A percentile compares a stretch with the other conserved stretches of the same genome.
Evolutionary conservation across 2,329 filamentous ascomycete genomes (phyloP).

Genomic region (Lachnellula suecica): DNA sequence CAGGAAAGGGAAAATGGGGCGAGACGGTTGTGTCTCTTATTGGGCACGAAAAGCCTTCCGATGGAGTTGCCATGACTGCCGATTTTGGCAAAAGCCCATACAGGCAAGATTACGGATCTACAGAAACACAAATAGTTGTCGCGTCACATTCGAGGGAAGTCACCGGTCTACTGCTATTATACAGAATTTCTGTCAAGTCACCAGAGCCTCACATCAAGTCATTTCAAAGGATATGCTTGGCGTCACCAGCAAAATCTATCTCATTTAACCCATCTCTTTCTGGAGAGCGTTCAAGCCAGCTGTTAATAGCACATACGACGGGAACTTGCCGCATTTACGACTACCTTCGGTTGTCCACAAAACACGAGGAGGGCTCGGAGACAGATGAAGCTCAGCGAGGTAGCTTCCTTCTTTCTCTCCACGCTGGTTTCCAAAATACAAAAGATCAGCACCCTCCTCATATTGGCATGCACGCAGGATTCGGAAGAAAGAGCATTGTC

Average conservation of each 20-base stretch:
- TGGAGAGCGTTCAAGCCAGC: conserved; percentile 48
- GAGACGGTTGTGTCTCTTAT: conserved; percentile 55
- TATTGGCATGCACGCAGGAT: conserved; percentile 49
- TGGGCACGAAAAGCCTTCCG: conserved; percentile 52
- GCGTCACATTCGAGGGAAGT: conserved; percentile 60
- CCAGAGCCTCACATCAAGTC: conserved; percentile 40
- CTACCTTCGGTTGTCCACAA: conserved; percentile 52
- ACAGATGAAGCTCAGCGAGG: conserved; percentile 44
- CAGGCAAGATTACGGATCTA: conserved; percentile 18
- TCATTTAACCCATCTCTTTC: conserved; percentile 56
- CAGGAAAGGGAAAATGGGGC: conserved; percentile 63
- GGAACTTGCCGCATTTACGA: conserved; percentile 63
- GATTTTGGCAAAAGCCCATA: conserved; percentile 30
- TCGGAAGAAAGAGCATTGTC: conserved; percentile 56
- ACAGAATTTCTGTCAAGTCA: conserved; percentile 50
- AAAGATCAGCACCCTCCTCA: conserved; percentile 32
- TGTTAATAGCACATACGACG: conserved; percentile 54
- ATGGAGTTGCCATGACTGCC: conserved; percentile 56
- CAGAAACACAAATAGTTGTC: conserved; percentile 50
- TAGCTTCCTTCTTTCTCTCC: conserved; percentile 64
- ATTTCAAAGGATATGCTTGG: conserved; percentile 61
- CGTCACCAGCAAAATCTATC: conserved; percentile 52
- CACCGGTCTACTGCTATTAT: conserved; percentile 56
- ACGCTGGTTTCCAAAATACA: conserved; percentile 35
- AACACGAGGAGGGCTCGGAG: conserved; percentile 50